These are phyloP conservation scores for Camellia lanceoleosa DNA, from an alignment of 148 eudicot species.

Conservation along the genomic window DNA sequence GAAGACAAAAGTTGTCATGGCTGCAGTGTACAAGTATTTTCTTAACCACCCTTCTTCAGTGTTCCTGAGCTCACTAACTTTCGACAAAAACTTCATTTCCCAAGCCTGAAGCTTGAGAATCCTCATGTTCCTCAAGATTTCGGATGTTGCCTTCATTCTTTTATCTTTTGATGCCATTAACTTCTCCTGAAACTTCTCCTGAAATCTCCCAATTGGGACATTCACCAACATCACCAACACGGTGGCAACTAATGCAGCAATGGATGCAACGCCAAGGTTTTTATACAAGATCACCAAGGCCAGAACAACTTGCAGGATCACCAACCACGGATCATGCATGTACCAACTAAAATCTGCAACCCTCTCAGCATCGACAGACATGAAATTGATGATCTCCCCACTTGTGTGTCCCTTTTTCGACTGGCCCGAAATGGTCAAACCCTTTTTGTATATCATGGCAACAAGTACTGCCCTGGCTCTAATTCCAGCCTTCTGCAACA, in stretches of 20 bases:
- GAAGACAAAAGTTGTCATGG: conserved; percentile 38
- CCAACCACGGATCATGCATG: conserved; percentile 57
- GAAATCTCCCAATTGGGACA: conserved; percentile 37
- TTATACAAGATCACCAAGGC: conserved; percentile 45
- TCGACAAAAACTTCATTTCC: conserved; percentile 58
- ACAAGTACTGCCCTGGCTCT: conserved; percentile 44
- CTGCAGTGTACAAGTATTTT: conserved; percentile 33
- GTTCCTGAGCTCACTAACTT: conserved; percentile 37
- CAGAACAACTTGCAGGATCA: conserved; percentile 39
- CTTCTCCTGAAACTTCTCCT: conserved; percentile 39
- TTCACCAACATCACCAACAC: conserved; percentile 39
- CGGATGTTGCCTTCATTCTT: conserved; percentile 52
- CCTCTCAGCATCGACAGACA: conserved; percentile 59
- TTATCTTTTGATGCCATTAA: conserved; percentile 47
- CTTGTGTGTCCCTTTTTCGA: conserved; percentile 52
- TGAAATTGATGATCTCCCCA: conserved; percentile 59
- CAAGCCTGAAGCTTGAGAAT: conserved; percentile 58
- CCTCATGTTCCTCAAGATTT: conserved; percentile 53
- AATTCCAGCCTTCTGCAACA: conserved; percentile 42
- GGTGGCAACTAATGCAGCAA: conserved; percentile 43
- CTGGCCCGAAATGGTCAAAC: conserved; percentile 46
- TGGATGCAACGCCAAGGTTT: conserved; percentile 49
- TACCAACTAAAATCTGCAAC: conserved; percentile 46
- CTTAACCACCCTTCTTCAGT: conserved; percentile 43
- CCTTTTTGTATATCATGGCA: conserved; percentile 49